Evolutionary conservation across 129 eudicot genomes (phyloP), one percentile per base, ranked within the genome.

Genomic region (Centaurea solstitialis): DNA sequence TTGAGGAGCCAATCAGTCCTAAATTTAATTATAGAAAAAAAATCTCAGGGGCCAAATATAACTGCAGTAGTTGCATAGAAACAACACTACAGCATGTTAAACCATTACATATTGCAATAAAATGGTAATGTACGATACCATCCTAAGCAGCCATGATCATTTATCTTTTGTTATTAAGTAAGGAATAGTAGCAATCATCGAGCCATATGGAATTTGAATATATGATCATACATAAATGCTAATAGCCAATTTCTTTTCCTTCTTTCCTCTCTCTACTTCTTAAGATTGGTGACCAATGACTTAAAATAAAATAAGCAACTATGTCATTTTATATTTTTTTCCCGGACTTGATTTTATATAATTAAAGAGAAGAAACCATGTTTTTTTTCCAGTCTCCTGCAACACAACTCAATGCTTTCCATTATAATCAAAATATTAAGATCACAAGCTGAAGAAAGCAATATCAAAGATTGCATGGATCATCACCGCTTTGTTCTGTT

Each of bases 401-500:
- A 20, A 59, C 20, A 59, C 67, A n/a, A 59, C 67, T 59, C 67
- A 22, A 59, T 17, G 24, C 24, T 59, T 20, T 30, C 70, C 38
- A 3, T 13, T 15, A 70, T 12, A 79, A 72, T 62, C 33, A 20
- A 9, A 9, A 50, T 10, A 6, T 50, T 69, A 76, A 33, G 13
- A 65, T 69, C 81, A 77, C 64, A 15, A 72, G 24, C 69, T 30
- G 68, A 50, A 80, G 53, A 77, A 21, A 33, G 47, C 26, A 72
- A 3, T 26, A 30, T 62, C n/a, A 75, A 35, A 18, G 15, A 76
- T 11, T 70, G 77, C 28, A 76, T 22, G 73, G 38, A 92, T 85
- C 77, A 92, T 85, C 77, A 95, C 99, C 87, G 97, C 75, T 83
- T 88, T 91, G 92, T 81, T 85, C 76, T 78, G 85, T 74, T 95